Percentiles rank a stretch among this genome's conserved stretches.
Conservation (phyloP, 1,284 basidiomycete genomes). For the Xerocomus minutiporus region DNA sequence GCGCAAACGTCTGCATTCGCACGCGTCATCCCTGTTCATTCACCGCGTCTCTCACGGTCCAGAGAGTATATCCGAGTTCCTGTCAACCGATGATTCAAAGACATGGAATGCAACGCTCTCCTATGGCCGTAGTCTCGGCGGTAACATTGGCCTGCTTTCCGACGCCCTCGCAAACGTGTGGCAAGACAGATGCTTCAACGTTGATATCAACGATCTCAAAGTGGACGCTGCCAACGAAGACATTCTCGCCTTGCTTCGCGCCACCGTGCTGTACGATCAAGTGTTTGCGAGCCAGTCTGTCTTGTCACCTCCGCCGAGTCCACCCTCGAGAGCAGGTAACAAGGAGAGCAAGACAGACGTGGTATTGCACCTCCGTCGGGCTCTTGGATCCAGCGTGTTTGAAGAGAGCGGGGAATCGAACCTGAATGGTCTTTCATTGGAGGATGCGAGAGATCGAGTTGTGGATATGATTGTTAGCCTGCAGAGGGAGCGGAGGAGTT, state of each 20-base stretch:
- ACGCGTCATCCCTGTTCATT: constrained; percentile 51
- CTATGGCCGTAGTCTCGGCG: constrained; percentile 59
- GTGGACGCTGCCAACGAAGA: constrained; percentile 35
- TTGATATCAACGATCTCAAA: constrained; percentile 25
- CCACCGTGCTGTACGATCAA: constrained; percentile 52
- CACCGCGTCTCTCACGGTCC: constrained; percentile 38
- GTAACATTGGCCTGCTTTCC: constrained; percentile 49
- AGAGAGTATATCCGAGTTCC: constrained; percentile 11
- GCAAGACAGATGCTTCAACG: constrained; percentile 31
- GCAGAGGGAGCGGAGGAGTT: constrained; percentile 36
- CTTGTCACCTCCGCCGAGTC: constrained; percentile 56
- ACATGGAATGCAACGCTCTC: constrained; percentile 45
- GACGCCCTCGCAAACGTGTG: constrained; percentile 52
- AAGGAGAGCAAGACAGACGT: constrained; percentile 28
- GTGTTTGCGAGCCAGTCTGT: constrained; percentile 51
- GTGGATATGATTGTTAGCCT: constrained; percentile 60
- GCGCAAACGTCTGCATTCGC: constrained; percentile 45
- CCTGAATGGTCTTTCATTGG: constrained; percentile 38
- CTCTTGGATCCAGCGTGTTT: constrained; percentile 57
- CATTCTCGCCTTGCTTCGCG: constrained; percentile 49
- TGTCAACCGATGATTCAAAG: constrained; percentile 26
- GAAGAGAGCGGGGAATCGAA: constrained; percentile 35
- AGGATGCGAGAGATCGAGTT: constrained; percentile 64
- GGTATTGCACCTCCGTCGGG: constrained; percentile 44
- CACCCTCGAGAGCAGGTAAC: constrained; percentile 27